Base-by-base conservation (phyloP, 768 basidiomycete genomes). In the Collybia sordida region DNA sequence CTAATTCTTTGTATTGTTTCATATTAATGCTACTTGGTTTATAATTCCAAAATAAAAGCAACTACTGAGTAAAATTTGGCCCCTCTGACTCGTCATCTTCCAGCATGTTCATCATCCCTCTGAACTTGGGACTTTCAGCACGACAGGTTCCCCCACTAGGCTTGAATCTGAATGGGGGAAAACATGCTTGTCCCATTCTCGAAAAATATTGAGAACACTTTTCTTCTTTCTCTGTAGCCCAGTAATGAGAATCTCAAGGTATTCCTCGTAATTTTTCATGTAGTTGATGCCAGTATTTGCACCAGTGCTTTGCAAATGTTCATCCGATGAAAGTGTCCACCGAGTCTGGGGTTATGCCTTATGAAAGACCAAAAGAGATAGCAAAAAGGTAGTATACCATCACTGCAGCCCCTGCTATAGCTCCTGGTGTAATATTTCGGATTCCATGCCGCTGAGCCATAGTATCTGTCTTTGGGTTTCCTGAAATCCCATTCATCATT, bases 281-380 rank as follows among this genome's bases (percentile, higher is more conserved):
- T 58, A 58, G 19, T 47, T 17, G 8, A 58, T 58, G 6, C 54
- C 57, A 5, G 57, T 58, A 38, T 35, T 55, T 22, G 54, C 38
- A 3, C 57, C 54, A 4, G 50, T 37, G 39, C 40, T 12, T 37
- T 58, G 54, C 45, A 58, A 49, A 34, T 37, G 21, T 6, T 59
- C 57, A 23, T 59, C 55, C 6, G 19, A 27, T 0, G 54, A 58
- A 46, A 58, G 53, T 18, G 43, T 45, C 57, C 57, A 58, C 25
- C 54, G 54, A 19, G 49, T 41, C 54, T 58, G 22, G 36, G 3
- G 17, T n/a, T 12, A 43, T 12, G n/a, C 39, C 27, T 27, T 8
- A 23, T 15, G 21, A 38, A 38, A n/a, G 37, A n/a, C n/a, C 37
- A 38, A 19, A 15, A 38, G n/a, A n/a, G 21, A n/a, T 19, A 38